Percentiles rank a stretch among this genome's conserved stretches.
Evolutionary conservation across 2,329 filamentous ascomycete species (phyloP).

Genomic region (Stachybotrys chlorohalonatus): DNA sequence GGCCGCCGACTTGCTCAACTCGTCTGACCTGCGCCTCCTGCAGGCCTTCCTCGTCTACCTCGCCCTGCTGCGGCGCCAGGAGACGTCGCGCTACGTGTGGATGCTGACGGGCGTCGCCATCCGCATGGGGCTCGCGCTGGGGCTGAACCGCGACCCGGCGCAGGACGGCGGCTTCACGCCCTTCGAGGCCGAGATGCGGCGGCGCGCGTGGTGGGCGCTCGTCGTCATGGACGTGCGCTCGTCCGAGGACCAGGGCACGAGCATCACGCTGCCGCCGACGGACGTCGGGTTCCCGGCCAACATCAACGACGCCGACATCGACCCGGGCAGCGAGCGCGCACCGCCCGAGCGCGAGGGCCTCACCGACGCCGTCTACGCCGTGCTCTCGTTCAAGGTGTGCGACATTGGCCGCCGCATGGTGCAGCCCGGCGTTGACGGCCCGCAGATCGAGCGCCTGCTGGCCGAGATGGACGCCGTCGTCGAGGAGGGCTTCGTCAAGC

Average conservation of each 20-base stretch:
- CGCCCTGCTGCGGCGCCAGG: slow-evolving; percentile 39
- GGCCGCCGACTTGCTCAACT: slow-evolving; percentile 51
- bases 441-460: slow-evolving; percentile 29
- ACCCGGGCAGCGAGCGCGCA: slow-evolving; percentile 33
- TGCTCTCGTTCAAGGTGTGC: slow-evolving; percentile 26
- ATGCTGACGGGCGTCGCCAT: slow-evolving; percentile 55
- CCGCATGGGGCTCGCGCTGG: slow-evolving; percentile 43
- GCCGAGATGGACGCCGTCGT: slow-evolving; percentile 33
- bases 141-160: slow-evolving; percentile 48
- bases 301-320: slow-evolving; percentile 45
- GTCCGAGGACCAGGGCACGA: slow-evolving; percentile 49
- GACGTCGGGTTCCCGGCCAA: slow-evolving; percentile 48
- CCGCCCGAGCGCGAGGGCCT: slow-evolving; percentile 39
- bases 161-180: slow-evolving; percentile 41
- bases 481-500: slow-evolving; percentile 32
- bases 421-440: slow-evolving; percentile 16
- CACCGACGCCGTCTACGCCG: slow-evolving; percentile 41
- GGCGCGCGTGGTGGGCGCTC: slow-evolving; percentile 54
- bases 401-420: slow-evolving; percentile 28
- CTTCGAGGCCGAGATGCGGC: slow-evolving; percentile 54
- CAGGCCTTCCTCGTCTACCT: slow-evolving; percentile 55
- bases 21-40: slow-evolving; percentile 48
- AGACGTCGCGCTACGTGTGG: slow-evolving; percentile 49
- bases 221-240: slow-evolving; percentile 50
- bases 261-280: slow-evolving; percentile 33